phyloP scores from a whole-genome alignment of 1,284 basidiomycete genomes.

The Trichosporon sp. region DNA sequence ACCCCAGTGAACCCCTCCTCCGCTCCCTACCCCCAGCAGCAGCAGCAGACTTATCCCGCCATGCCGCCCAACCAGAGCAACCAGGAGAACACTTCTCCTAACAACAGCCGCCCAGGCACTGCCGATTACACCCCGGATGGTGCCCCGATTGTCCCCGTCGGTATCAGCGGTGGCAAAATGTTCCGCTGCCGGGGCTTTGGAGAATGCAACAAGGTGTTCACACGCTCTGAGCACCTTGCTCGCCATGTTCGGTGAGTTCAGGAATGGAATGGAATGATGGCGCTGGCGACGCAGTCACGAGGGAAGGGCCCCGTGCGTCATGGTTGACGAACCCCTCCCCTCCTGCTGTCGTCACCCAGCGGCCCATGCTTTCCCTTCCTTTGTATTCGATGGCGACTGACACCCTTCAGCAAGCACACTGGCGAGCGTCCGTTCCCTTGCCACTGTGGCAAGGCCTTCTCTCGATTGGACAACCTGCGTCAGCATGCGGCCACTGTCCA shows the following conservation, averaged over 20 bases:
- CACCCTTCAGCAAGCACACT: constrained; percentile 75
- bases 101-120: constrained; percentile 12
- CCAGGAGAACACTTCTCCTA: neutral
- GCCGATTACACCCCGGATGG: constrained; percentile 35
- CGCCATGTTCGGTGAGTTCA: constrained; percentile 77
- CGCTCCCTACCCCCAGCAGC: constrained; percentile 32
- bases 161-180: constrained; percentile 61
- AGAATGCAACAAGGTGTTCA: constrained; percentile 94
- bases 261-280: neutral
- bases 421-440: constrained; percentile 93
- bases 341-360: neutral
- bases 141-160: constrained; percentile 45
- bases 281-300: neutral
- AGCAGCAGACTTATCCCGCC: constrained; percentile 27
- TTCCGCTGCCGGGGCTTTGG: constrained; percentile 93
- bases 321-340: neutral
- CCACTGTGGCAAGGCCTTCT: constrained; percentile 92
- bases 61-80: constrained; percentile 26
- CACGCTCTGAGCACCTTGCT: constrained; percentile 87
- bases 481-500: constrained; percentile 96
- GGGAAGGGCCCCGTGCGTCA: neutral
- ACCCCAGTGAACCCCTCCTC: constrained; percentile 34
- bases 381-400: constrained; percentile 8
- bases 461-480: constrained; percentile 89
- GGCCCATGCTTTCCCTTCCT: neutral